Conservation (phyloP, 2,329 filamentous ascomycete species). For the Verticillium alfalfae region DNA sequence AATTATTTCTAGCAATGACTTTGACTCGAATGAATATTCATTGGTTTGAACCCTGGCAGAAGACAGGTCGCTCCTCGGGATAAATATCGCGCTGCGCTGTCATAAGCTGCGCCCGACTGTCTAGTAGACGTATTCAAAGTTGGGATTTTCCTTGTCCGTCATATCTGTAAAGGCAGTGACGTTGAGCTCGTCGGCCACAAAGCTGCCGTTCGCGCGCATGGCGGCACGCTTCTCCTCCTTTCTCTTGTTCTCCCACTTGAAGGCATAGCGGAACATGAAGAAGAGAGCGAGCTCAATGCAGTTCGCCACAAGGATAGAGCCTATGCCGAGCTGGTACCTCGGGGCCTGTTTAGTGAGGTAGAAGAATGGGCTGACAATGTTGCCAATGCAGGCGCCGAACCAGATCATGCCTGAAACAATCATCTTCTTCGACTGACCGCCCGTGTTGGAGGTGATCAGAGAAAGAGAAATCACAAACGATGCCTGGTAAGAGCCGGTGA, state of each 20-base stretch:
- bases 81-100: neutral
- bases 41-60: too few relatives aligned
- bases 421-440: constrained; percentile 58
- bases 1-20: too few relatives aligned
- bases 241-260: constrained; percentile 31
- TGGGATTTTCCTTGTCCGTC: constrained; percentile 36
- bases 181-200: constrained; percentile 22
- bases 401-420: constrained; percentile 58
- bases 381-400: constrained; percentile 54
- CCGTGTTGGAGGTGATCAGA: constrained; percentile 43
- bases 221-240: constrained; percentile 27
- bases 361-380: constrained; percentile 59
- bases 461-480: constrained; percentile 34
- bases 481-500: constrained; percentile 31
- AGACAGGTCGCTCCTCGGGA: neutral
- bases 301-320: constrained; percentile 33
- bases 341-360: constrained; percentile 49
- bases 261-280: constrained; percentile 29
- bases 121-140: constrained; percentile 33
- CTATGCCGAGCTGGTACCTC: constrained; percentile 31
- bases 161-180: constrained; percentile 33
- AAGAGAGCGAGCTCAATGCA: constrained; percentile 30
- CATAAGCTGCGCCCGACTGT: neutral
- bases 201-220: constrained; percentile 17
- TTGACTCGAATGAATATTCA: too few relatives aligned